A percentile compares a stretch with the other conserved stretches of the same genome.
These are phyloP conservation scores for Tolypocladium paradoxum DNA, from an alignment of 2,329 filamentous ascomycete species.

Conservation along the genomic window DNA sequence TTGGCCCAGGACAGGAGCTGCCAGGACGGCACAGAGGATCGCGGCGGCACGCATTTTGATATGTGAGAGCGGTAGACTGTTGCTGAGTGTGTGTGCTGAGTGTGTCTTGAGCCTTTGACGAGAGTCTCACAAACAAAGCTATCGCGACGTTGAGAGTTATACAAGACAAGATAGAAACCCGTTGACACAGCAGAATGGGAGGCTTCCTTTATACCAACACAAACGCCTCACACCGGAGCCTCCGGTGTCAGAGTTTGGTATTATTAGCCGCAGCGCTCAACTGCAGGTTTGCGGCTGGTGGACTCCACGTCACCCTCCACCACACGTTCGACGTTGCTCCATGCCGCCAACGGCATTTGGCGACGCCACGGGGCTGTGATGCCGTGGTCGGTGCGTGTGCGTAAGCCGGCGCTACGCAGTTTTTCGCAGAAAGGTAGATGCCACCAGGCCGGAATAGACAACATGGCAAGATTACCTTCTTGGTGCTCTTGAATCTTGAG, in stretches of 20 bases:
- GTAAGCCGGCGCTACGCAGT: background rate
- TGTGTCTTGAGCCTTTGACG: background rate
- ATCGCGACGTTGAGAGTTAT: background rate
- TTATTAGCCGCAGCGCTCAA: no score
- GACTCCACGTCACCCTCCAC: background rate
- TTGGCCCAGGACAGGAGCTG: conserved; percentile 3
- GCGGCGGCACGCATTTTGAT: conserved; percentile 10
- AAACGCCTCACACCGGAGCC: background rate
- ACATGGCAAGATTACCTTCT: background rate
- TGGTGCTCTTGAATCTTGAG: background rate
- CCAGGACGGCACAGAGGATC: conserved; percentile 8
- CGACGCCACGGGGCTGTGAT: background rate
- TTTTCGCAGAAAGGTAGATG: background rate
- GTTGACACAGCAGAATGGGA: background rate
- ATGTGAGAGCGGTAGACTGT: background rate
- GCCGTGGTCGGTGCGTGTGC: background rate
- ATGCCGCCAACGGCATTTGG: background rate
- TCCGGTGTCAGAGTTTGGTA: no score
- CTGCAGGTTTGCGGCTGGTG: background rate
- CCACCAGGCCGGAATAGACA: background rate
- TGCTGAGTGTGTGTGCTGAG: background rate
- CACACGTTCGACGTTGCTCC: background rate
- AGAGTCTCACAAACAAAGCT: background rate
- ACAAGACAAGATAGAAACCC: background rate
- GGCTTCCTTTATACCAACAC: background rate